phyloP scores from a whole-genome alignment of 179 eudicot species.

The Actinidia arguta region DNA sequence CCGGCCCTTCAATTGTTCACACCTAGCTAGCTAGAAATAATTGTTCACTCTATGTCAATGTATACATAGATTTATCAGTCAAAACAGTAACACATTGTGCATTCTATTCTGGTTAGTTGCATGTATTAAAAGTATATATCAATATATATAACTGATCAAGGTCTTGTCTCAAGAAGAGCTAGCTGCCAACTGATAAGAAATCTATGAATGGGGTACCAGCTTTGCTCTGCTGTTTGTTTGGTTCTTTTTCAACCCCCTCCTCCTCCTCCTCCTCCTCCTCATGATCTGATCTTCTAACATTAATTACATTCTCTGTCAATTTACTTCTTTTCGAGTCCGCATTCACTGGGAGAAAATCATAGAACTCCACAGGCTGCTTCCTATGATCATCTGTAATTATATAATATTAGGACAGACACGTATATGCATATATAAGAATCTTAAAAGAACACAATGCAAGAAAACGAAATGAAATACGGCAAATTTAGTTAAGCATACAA shows the following conservation, averaged over 20 bases:
- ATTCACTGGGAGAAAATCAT: constrained; percentile 54
- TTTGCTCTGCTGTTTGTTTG: neutral
- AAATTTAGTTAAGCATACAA: no score
- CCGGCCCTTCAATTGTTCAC: no score
- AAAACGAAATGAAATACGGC: no score
- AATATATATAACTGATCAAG: no score
- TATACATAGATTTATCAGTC: no score
- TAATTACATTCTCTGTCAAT: constrained; percentile 33
- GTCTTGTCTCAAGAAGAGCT: no score
- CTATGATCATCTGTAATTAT: neutral
- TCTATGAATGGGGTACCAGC: constrained; percentile 32
- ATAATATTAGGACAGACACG: neutral
- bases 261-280: no score
- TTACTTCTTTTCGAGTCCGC: constrained; percentile 46
- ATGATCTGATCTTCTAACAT: constrained; percentile 20
- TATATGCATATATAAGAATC: neutral
- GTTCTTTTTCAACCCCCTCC: constrained; percentile 28
- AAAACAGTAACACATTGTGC: no score
- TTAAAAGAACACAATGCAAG: neutral
- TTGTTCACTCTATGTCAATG: no score
- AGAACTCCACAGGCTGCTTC: constrained; percentile 39
- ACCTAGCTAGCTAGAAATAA: no score
- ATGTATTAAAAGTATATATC: no score
- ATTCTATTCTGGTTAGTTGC: no score
- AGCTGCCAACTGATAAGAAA: constrained; percentile 37